phyloP scores from a whole-genome alignment of 805 yeast genomes.

The Torulaspora quercuum region DNA sequence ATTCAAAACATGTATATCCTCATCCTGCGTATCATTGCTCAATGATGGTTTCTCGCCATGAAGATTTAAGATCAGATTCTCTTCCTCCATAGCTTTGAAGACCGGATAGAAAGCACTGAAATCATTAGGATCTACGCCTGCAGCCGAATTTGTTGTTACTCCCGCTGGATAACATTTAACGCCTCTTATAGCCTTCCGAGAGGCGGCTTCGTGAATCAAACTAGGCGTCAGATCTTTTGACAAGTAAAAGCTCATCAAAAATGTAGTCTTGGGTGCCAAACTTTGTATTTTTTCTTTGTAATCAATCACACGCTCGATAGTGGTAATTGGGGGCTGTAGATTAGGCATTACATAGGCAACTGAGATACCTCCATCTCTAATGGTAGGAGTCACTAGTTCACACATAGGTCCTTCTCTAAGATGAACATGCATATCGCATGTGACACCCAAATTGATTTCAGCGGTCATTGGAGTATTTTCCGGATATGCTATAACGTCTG shows the following conservation, averaged over 20 bases:
- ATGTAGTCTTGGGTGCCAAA: slow-evolving; percentile 78
- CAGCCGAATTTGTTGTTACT: slow-evolving; percentile 92
- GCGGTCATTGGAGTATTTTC: slow-evolving; percentile 12
- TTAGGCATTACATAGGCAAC: slow-evolving; percentile 97
- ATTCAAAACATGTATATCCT: slow-evolving; percentile 81
- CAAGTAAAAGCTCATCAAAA: slow-evolving; percentile 86
- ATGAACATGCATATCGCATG: slow-evolving; percentile 96
- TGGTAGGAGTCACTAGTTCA: slow-evolving; percentile 85
- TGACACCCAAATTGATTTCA: slow-evolving; percentile 50
- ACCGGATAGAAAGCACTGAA: slow-evolving; percentile 85
- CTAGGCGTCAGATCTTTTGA: slow-evolving; percentile 81
- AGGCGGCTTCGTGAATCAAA: slow-evolving; percentile 73
- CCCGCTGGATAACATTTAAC: slow-evolving; percentile 99
- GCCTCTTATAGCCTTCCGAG: slow-evolving; percentile 66
- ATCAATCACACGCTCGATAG: slow-evolving; percentile 63
- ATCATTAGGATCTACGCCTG: slow-evolving; percentile 92
- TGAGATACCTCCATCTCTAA: slow-evolving; percentile 84
- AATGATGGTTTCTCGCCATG: slow-evolving; percentile 93
- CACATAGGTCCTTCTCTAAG: slow-evolving; percentile 92
- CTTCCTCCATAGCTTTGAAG: slow-evolving; percentile 80
- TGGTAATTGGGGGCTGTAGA: slow-evolving; percentile 85
- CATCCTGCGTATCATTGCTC: slow-evolving; percentile 44
- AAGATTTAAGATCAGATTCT: slow-evolving; percentile 73
- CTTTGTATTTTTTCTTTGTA: slow-evolving; percentile 63
- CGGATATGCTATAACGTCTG: too few species aligned